A percentile compares a stretch with the other conserved stretches of the same genome.
These are phyloP conservation scores for Physaria fendleri DNA, from an alignment of 345 rosid species.

Conservation along the genomic window DNA sequence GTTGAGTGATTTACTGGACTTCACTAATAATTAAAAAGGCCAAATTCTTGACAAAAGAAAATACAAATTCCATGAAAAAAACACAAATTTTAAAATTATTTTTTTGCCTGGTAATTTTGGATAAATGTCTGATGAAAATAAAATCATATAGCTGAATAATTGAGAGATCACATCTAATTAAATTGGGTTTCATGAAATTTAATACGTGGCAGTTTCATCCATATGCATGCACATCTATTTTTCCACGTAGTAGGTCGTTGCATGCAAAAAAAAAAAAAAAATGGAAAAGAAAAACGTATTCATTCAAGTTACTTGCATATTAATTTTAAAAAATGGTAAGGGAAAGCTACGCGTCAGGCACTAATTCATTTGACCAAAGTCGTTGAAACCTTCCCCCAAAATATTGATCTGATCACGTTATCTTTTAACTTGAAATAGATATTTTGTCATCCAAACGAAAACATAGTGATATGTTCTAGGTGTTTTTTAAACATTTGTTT, in stretches of 20 bases:
- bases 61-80: no score
- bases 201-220: slow-evolving; percentile 15
- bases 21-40: no score
- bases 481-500: neutral
- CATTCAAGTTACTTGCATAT: no score
- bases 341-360: slow-evolving; percentile 2
- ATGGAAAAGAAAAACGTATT: neutral
- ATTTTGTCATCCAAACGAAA: slow-evolving; percentile 2
- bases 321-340: no score
- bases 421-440: neutral
- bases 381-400: neutral
- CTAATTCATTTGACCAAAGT: slow-evolving; percentile 11
- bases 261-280: neutral
- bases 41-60: no score
- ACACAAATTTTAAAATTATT: no score
- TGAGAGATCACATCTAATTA: neutral
- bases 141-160: neutral
- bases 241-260: slow-evolving; percentile 18
- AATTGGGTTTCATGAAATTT: neutral
- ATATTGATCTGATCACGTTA: neutral
- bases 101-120: no score
- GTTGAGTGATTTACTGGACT: no score
- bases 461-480: neutral
- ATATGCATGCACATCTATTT: slow-evolving; percentile 9
- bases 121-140: no score